These are phyloP conservation scores for Diaporthe vexans DNA, from an alignment of 2,329 filamentous ascomycete genomes.

Conservation along the genomic window DNA sequence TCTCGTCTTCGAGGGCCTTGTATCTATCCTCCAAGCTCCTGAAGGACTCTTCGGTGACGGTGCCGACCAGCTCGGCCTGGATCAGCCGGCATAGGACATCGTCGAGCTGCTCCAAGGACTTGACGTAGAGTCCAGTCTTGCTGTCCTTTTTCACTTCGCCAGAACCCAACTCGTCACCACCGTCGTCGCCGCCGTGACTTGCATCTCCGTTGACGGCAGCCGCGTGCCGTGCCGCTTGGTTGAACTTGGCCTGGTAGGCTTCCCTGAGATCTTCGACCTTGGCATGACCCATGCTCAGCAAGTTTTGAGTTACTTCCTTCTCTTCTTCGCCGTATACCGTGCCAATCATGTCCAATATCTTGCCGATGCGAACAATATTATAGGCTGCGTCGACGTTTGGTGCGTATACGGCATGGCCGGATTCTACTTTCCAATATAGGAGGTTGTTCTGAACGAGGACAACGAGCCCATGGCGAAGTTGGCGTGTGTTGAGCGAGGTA, in stretches of 20 bases:
- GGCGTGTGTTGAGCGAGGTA: constrained; percentile 79
- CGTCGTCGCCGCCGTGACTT: constrained; percentile 48
- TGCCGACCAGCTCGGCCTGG: constrained; percentile 76
- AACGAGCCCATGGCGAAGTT: constrained; percentile 84
- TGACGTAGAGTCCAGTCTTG: constrained; percentile 53
- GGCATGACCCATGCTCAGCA: constrained; percentile 84
- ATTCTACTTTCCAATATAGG: constrained; percentile 79
- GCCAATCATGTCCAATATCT: constrained; percentile 83
- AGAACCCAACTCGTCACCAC: constrained; percentile 52
- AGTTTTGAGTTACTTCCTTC: constrained; percentile 78
- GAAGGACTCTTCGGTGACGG: constrained; percentile 70
- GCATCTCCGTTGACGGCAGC: constrained; percentile 27
- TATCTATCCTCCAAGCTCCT: constrained; percentile 72
- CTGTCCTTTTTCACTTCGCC: constrained; percentile 51
- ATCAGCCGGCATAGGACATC: constrained; percentile 68
- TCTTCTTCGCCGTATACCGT: constrained; percentile 81
- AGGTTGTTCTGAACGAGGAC: constrained; percentile 92
- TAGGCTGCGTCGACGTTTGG: constrained; percentile 86
- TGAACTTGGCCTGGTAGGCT: constrained; percentile 63
- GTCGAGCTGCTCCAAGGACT: constrained; percentile 64
- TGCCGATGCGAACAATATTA: constrained; percentile 83
- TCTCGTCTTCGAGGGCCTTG: constrained; percentile 73
- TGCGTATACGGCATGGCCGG: constrained; percentile 81
- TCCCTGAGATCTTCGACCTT: constrained; percentile 78
- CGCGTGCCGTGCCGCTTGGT: constrained; percentile 44